Percentiles rank a stretch among this genome's conserved stretches.
phyloP scores from a whole-genome alignment of 2,329 filamentous ascomycete genomes.

The Fusarium musae region DNA sequence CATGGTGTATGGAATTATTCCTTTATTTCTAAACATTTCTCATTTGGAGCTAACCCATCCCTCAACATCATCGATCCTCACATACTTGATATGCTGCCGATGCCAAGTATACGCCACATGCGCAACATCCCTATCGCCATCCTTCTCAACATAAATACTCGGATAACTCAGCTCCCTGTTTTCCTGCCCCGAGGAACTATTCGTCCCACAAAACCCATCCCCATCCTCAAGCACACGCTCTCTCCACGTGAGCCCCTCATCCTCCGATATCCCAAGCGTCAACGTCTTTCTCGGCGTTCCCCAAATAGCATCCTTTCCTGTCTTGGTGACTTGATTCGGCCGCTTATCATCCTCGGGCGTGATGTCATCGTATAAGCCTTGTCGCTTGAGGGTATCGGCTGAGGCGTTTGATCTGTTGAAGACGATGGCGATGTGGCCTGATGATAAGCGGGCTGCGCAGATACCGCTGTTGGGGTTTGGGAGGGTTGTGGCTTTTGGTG shows the following conservation, averaged over 20 bases:
- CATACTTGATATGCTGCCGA: constrained; percentile 56
- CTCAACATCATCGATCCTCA: constrained; percentile 45
- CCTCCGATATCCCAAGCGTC: constrained; percentile 50
- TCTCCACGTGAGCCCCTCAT: constrained; percentile 52
- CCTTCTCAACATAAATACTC: constrained; percentile 50
- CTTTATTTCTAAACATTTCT: fast-evolving
- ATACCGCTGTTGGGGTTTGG: constrained; percentile 58
- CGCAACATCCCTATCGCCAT: constrained; percentile 18
- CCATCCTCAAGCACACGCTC: constrained; percentile 55
- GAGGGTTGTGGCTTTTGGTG: constrained; percentile 48
- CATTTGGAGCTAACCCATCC: constrained; percentile 25
- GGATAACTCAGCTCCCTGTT: constrained; percentile 59
- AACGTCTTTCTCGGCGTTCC: constrained; percentile 53
- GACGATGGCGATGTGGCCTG: constrained; percentile 51
- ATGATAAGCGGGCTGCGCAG: constrained; percentile 51
- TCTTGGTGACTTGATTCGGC: constrained; percentile 50
- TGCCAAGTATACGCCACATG: constrained; percentile 58
- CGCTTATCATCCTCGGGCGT: constrained; percentile 53
- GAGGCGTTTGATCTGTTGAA: constrained; percentile 54
- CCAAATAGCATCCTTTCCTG: constrained; percentile 56
- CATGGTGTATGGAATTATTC: fast-evolving
- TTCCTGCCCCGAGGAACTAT: constrained; percentile 54
- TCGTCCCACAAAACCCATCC: constrained; percentile 58
- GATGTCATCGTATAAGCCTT: constrained; percentile 58
- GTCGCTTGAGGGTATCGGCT: constrained; percentile 47